phyloP scores from a whole-genome alignment of 176 grass and related monocot species.

The Aegilops speltoides region DNA sequence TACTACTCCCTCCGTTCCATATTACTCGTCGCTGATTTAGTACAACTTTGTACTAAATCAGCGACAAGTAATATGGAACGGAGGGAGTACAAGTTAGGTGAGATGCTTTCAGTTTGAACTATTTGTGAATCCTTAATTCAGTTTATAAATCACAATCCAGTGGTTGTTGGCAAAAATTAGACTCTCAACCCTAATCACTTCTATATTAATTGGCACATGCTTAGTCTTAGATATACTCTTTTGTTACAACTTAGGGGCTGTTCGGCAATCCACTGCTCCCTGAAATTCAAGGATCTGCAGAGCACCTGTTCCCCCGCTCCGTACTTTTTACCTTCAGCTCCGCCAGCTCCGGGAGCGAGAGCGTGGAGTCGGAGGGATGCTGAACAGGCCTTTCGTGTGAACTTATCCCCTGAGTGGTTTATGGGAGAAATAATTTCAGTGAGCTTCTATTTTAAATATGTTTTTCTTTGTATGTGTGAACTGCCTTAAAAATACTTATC shows the following conservation, averaged over 20 bases:
- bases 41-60: too few species aligned
- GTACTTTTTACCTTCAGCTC: too few species aligned
- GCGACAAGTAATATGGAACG: too few species aligned
- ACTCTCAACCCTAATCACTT: constrained; percentile 7
- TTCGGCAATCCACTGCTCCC: too few species aligned
- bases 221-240: not conserved
- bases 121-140: not conserved
- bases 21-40: too few species aligned
- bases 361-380: too few species aligned
- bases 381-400: not conserved
- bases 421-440: not conserved
- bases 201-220: not conserved
- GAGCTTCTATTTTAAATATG: not conserved
- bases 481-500: not conserved
- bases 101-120: not conserved
- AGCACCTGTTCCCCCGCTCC: too few species aligned
- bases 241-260: not conserved
- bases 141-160: not conserved
- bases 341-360: too few species aligned
- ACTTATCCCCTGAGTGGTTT: not conserved
- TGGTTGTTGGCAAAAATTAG: not conserved
- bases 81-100: not conserved
- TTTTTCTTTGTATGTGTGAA: not conserved
- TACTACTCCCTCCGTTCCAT: too few species aligned
- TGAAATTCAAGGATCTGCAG: too few species aligned